Base-by-base conservation (phyloP, 805 yeast genomes). In the Cyberlindnera xishuangbannaensis region DNA sequence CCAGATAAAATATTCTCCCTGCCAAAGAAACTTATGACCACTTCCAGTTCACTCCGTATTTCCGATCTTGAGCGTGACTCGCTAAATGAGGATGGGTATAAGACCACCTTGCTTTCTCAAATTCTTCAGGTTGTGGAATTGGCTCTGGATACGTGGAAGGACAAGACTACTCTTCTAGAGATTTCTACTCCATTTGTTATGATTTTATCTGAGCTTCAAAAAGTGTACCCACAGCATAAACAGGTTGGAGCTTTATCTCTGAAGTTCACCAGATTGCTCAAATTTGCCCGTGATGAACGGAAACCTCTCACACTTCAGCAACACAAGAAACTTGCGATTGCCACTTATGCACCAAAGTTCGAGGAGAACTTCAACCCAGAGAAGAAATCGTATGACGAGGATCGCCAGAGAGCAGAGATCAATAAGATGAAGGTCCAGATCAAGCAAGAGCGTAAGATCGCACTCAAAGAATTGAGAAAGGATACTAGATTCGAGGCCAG, bases 281-380 rank as follows among this genome's bases (percentile, higher is more conserved):
- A 65, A 36, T 65, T 79, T 43, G 59, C 73, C 6, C 37, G 34
- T 14, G 63, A 67, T 24, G 76, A 69, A 31, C 73, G 83, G 40
- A 63, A 56, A 37, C 96, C 97, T 37, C 70, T 92, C 48, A 65
- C 76, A 12, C 68, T 92, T 42, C 99, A 92, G 62, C 63, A 73
- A 7, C 97, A 88, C 64, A 76, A 73, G 51, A 86, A 95, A 16
- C 55, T 92, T 36, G 83, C 95, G 4, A 83, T 92, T 51, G 79
- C 87, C 25, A 73, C 95, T 2, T 73, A 72, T 50, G 82, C 87
- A 23, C 99, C 99, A 44, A 79, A 83, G 61, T 92, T 82, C 56
- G 97, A 90, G 62, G 97, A 86, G 52, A 86, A 87, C 67, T 92
- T 80, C 73, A 90, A 88, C 63, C 95, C 96, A 36, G 96, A 86